Evolutionary conservation across 1,139 yeast species (phyloP), one percentile per base, ranked within the genome.

Genomic region (Hemisphaericaspora xylofermentans): DNA sequence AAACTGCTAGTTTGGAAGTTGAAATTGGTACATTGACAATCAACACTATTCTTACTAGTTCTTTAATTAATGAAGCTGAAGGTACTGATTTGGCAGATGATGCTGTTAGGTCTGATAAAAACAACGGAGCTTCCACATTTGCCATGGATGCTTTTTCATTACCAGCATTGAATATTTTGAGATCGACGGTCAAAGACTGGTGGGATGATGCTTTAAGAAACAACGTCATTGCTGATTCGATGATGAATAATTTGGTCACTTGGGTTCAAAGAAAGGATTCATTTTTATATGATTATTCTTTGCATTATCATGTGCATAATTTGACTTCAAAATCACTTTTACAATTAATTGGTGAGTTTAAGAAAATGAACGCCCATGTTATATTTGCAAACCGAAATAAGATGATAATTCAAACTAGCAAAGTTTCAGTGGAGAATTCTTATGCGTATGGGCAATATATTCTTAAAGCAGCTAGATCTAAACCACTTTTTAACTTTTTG

Each of bases 371-470:
- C 17, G 82, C 96, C 1, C 69, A 74, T 24, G 81, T 89, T 12
- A 79, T 93, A 2, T 87, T 78, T 69, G 96, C 96, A 2, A 85
- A 84, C 56, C 77, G 94, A 53, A 86, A 84, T 53, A 83, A 84
- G 48, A 63, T 91, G 36, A 64, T 93, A 27, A 60, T 94, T 38
- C 81, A 80, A 54, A 91, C 98, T 0, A 67, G 80, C 15, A 93
- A 93, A 59, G 71, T 78, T 2, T 77, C 86, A 0, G 94, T 93
- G 22, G 96, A 85, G 46, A 88, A 85, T 53, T 88, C 96, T 1
- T 88, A 87, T 60, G 95, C 98, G 0, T 91, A 85, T 60, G 94
- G 96, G n/a, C 89, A 88, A 51, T 89, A 89, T 56, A 71, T 89
- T 36, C 74, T 88, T 35, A 85, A 87, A 50, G 82, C 95, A 1